These are phyloP conservation scores for Arxiozyma heterogenica DNA, from an alignment of 1,139 yeast genomes.

Conservation along the genomic window DNA sequence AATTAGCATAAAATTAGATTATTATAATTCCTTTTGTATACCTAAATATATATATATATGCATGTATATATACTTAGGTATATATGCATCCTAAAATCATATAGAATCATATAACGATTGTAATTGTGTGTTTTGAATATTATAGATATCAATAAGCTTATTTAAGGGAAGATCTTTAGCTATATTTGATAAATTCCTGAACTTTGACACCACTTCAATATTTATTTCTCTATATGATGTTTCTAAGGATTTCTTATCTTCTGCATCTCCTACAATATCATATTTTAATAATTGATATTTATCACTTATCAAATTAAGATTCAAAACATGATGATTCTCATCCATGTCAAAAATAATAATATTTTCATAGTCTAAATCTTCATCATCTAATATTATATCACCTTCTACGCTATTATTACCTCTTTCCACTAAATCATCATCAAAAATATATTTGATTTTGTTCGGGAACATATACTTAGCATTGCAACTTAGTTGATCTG, in stretches of 20 bases:
- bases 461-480: constrained; percentile 21
- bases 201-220: constrained; percentile 23
- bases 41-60: background rate
- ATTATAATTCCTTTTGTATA: background rate
- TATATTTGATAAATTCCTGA: constrained; percentile 13
- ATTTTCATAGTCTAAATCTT: constrained; percentile 23
- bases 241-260: background rate
- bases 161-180: constrained; percentile 19
- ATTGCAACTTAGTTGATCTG: background rate
- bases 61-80: background rate
- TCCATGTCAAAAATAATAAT: constrained; percentile 30
- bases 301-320: constrained; percentile 27
- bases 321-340: constrained; percentile 17
- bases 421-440: constrained; percentile 23
- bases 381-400: background rate
- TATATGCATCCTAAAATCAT: constrained; percentile 3
- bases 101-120: constrained; percentile 16
- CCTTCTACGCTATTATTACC: constrained; percentile 9
- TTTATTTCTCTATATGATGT: constrained; percentile 15
- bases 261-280: constrained; percentile 2
- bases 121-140: constrained; percentile 33
- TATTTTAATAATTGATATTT: constrained; percentile 25
- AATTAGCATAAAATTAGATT: constrained; percentile 14
- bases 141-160: constrained; percentile 31
- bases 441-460: constrained; percentile 26